phyloP scores from a whole-genome alignment of 2,329 filamentous ascomycete genomes.

The Paraphoma sp. region DNA sequence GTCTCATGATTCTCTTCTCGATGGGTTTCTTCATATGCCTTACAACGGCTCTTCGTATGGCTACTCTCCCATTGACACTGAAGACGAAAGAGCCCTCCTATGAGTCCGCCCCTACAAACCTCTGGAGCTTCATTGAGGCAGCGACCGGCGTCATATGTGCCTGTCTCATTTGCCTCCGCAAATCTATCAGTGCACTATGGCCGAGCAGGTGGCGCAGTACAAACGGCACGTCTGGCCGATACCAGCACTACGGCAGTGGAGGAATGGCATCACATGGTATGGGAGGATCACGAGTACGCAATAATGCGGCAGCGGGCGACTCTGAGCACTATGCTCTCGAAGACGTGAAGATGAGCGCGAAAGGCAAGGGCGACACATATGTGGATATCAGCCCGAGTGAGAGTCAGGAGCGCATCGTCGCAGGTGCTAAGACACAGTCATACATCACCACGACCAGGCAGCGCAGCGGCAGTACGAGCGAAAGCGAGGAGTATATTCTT shows the following conservation, averaged over 20 bases:
- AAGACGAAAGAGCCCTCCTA: constrained; percentile 24
- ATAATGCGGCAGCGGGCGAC: neutral
- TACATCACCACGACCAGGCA: constrained; percentile 5
- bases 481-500: constrained; percentile 5
- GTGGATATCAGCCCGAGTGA: constrained; percentile 16
- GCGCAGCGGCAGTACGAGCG: constrained; percentile 2
- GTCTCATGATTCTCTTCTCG: constrained; percentile 29
- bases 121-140: constrained; percentile 38
- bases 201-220: constrained; percentile 19
- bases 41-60: constrained; percentile 34
- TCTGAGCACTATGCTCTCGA: constrained; percentile 5
- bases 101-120: constrained; percentile 33
- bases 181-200: constrained; percentile 17
- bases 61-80: constrained; percentile 25
- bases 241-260: constrained; percentile 8
- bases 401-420: constrained; percentile 20
- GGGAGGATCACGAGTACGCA: neutral
- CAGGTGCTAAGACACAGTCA: neutral
- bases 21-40: constrained; percentile 38
- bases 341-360: constrained; percentile 5
- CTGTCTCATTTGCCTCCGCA: constrained; percentile 33
- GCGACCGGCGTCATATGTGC: constrained; percentile 35
- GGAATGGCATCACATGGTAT: neutral
- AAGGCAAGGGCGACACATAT: constrained; percentile 6
- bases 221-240: constrained; percentile 7